Evolutionary conservation across 495 filamentous ascomycete genomes (phyloP).

Genomic region (Diplogelasinospora grovesii): DNA sequence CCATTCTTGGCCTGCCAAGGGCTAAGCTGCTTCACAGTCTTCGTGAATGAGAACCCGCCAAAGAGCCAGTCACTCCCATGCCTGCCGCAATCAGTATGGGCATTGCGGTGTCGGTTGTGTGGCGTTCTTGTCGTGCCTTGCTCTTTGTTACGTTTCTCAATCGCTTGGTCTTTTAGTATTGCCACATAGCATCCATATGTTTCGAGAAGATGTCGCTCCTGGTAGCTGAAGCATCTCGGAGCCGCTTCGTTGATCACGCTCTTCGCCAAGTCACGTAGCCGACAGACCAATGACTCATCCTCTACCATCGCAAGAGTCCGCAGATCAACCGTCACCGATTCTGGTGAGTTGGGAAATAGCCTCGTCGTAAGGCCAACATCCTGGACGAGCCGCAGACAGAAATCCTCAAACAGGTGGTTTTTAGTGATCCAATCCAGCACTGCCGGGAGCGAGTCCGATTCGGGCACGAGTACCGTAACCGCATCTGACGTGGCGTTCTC

Average conservation of each 20-base stretch:
- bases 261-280: conserved; percentile 23
- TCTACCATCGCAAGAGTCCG: background rate
- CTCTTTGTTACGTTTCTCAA: background rate
- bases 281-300: background rate
- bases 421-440: conserved; percentile 30
- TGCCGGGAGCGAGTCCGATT: conserved; percentile 22
- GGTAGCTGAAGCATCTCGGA: conserved; percentile 26
- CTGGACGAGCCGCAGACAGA: conserved; percentile 27
- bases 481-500: conserved; percentile 6
- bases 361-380: conserved; percentile 10
- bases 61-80: conserved; percentile 6
- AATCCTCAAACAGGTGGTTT: conserved; percentile 34
- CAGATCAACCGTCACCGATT: conserved; percentile 1
- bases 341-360: conserved; percentile 16
- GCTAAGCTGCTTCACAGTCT: background rate
- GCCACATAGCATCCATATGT: conserved; percentile 18
- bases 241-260: conserved; percentile 25
- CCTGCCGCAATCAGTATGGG: conserved; percentile 5
- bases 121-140: background rate
- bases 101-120: conserved; percentile 1
- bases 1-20: no score
- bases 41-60: conserved; percentile 3
- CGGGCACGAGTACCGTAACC: conserved; percentile 10
- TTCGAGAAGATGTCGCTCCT: conserved; percentile 41
- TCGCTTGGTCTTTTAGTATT: background rate